Base-by-base conservation (phyloP, 306 rosid species). In the Cajanus cajan region DNA sequence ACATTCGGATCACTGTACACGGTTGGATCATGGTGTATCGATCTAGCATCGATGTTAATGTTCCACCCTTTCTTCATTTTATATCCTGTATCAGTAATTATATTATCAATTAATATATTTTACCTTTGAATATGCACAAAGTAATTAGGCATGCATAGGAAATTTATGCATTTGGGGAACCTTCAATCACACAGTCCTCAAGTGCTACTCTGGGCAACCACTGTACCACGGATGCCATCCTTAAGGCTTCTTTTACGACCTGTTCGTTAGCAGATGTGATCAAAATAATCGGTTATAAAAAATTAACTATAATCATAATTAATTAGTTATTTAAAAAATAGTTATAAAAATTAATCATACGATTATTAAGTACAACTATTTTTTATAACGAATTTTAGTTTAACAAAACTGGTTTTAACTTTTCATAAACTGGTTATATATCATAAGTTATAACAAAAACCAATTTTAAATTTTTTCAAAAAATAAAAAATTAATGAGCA, bases 181-280 rank as follows among this genome's bases (percentile, higher is more conserved):
- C 97, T 77, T 93, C 85, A 52, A 95, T 89, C 68, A 90, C 89
- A 82, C 85, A 88, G 80, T 95, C 96, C 19, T 88, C 74, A 2
- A 91, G 92, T 54, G 87, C 90, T 77, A 85, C 85, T 83, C 96
- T 93, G 7, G 97, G 98, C 34, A 93, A 82, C 98, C 96, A 93
- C 44, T 96, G 97, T 8, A 95, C 97, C n/a, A 95, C 73, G 0
- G 97, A 91, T 36, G 97, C 97, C 90, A 87, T 80, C 78, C 98
- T 86, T 47, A 93, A 72, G 4, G 99, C 81, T 84, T 95, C 97
- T 79, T 91, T 95, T 31, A 85, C 97, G 0, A 90, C 95, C 97
- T 90, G 72, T 11, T 71, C 1, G 19, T n/a, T 7, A 63, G 31
- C n/a, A n/a, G n/a, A n/a, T n/a, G n/a, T n/a, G n/a, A n/a, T n/a